Percentiles rank a stretch among this genome's conserved stretches.
Conservation (phyloP, 169 alveolate species). For the Cryptosporidium bovis region DNA sequence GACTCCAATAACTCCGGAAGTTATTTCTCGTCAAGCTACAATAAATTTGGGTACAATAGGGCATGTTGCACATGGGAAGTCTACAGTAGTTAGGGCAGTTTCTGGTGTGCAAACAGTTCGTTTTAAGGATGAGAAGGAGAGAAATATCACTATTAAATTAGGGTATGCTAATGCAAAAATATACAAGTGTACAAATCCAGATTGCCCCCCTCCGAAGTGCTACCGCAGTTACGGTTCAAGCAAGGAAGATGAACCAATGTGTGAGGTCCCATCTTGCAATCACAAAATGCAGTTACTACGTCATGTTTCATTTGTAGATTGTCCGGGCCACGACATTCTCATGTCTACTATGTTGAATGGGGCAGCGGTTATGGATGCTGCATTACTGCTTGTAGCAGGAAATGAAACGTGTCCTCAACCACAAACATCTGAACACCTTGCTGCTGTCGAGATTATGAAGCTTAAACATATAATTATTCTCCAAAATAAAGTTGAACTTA, state of each 20-base stretch:
- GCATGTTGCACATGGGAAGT: constrained; percentile 99
- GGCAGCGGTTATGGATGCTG: constrained; percentile 99
- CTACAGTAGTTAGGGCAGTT: constrained; percentile 97
- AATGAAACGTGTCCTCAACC: constrained; percentile 97
- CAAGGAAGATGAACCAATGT: constrained; percentile 92
- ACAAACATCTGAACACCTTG: constrained; percentile 99
- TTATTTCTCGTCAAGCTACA: constrained; percentile 98
- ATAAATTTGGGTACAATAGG: constrained; percentile 99
- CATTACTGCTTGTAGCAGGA: constrained; percentile 95
- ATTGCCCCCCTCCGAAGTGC: constrained; percentile 96
- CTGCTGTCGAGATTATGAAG: constrained; percentile 99
- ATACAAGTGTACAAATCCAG: constrained; percentile 95
- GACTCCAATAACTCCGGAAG: constrained; percentile 98
- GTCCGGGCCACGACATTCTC: constrained; percentile 99
- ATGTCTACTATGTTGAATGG: constrained; percentile 99
- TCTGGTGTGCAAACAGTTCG: constrained; percentile 97
- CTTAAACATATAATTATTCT: constrained; percentile 96
- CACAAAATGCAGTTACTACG: constrained; percentile 89
- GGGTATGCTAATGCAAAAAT: constrained; percentile 98
- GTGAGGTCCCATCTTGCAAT: constrained; percentile 88
- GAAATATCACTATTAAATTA: constrained; percentile 97
- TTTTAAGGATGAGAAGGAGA: constrained; percentile 93
- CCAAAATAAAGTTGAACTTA: constrained; percentile 98
- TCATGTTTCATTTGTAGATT: constrained; percentile 99
- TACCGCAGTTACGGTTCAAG: constrained; percentile 92